phyloP scores from a whole-genome alignment of 1,139 yeast species.

The Nakaseomyces kungkrabaensis region DNA sequence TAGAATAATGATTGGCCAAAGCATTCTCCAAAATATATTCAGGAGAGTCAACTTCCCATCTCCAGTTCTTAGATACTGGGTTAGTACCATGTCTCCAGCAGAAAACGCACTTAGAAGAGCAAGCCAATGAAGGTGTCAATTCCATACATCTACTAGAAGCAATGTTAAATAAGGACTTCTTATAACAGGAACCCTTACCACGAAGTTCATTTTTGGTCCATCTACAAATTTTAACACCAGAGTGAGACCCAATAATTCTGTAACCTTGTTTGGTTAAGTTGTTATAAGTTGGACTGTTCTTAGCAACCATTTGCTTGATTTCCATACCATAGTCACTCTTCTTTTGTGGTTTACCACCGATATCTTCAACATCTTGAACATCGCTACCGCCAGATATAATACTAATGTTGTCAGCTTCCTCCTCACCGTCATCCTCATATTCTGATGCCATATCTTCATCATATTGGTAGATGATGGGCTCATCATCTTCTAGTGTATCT shows the following conservation, averaged over 20 bases:
- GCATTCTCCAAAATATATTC: slow-evolving; percentile 80
- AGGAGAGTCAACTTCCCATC: slow-evolving; percentile 92
- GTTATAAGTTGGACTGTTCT: slow-evolving; percentile 80
- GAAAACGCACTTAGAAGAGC: slow-evolving; percentile 91
- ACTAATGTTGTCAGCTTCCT: slow-evolving; percentile 23
- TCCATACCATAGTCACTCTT: slow-evolving; percentile 24
- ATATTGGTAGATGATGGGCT: slow-evolving; percentile 45
- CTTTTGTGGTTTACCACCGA: slow-evolving; percentile 43
- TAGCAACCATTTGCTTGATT: slow-evolving; percentile 79
- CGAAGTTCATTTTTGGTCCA: slow-evolving; percentile 94
- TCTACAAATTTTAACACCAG: slow-evolving; percentile 90
- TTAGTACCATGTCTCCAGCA: slow-evolving; percentile 98
- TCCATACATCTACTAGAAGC: slow-evolving; percentile 91
- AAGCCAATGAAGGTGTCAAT: slow-evolving; percentile 85
- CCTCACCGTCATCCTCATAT: slow-evolving; percentile 31
- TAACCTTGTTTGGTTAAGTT: slow-evolving; percentile 89
- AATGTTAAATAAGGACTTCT: slow-evolving; percentile 85
- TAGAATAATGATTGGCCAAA: slow-evolving; percentile 76
- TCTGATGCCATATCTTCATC: slow-evolving; percentile 42
- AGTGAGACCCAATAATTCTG: slow-evolving; percentile 86
- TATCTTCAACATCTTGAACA: slow-evolving; percentile 60
- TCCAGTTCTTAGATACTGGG: slow-evolving; percentile 93
- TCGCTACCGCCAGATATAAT: slow-evolving; percentile 16
- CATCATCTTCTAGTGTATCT: slow-evolving; percentile 56
- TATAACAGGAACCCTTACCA: slow-evolving; percentile 91